A percentile compares a stretch with the other conserved stretches of the same genome.
phyloP scores from a whole-genome alignment of 805 yeast species.

The Starmerella floricola region DNA sequence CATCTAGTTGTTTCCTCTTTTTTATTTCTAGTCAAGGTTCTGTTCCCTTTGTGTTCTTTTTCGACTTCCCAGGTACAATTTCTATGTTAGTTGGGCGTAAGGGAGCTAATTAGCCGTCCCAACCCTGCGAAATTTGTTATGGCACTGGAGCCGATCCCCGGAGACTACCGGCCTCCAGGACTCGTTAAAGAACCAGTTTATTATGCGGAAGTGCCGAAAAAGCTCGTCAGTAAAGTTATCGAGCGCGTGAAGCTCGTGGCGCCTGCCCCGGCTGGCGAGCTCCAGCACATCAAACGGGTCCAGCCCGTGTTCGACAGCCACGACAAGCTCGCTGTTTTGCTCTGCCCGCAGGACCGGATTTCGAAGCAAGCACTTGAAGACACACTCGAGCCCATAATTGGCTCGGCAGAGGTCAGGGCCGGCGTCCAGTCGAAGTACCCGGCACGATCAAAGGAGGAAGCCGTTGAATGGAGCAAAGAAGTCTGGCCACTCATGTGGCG shows the following conservation, averaged over 20 bases:
- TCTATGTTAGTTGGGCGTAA: too few species aligned
- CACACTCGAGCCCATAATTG: slow-evolving; percentile 27
- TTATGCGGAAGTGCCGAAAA: slow-evolving; percentile 15
- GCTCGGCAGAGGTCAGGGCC: slow-evolving; percentile 8
- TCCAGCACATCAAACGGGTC: slow-evolving; percentile 30
- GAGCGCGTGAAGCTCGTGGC: slow-evolving; percentile 23
- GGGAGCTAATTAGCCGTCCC: slow-evolving; percentile 3
- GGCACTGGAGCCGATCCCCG: slow-evolving; percentile 15
- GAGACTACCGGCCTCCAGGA: slow-evolving; percentile 21
- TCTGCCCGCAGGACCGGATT: slow-evolving; percentile 11
- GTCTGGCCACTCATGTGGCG: slow-evolving; percentile 92
- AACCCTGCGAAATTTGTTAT: slow-evolving; percentile 2
- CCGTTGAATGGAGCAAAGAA: slow-evolving; percentile 48
- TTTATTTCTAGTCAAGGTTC: background rate
- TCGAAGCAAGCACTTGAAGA: slow-evolving; percentile 5
- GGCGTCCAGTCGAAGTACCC: slow-evolving; percentile 43
- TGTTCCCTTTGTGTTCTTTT: too few species aligned
- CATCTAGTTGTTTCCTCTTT: too few species aligned
- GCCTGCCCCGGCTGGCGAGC: slow-evolving; percentile 27
- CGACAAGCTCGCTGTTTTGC: slow-evolving; percentile 10
- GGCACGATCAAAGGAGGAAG: slow-evolving; percentile 63
- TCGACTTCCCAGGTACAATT: background rate
- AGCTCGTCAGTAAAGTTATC: slow-evolving; percentile 13
- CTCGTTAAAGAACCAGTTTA: slow-evolving; percentile 20
- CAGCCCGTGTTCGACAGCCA: slow-evolving; percentile 17